Evolutionary conservation across 495 filamentous ascomycete genomes (phyloP).

Genomic region (Penicillium nucicola): DNA sequence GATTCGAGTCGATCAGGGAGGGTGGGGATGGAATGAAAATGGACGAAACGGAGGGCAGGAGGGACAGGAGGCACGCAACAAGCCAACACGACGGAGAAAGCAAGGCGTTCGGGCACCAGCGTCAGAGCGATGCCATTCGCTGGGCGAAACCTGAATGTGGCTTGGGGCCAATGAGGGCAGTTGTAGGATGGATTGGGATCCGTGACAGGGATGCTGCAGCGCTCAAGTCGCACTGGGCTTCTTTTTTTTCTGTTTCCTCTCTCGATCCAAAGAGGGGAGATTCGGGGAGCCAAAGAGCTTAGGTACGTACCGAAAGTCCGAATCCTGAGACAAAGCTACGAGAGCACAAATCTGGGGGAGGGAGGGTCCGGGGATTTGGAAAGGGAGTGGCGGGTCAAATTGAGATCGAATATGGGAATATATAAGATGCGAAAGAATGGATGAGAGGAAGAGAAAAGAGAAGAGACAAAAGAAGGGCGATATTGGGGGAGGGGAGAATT

Average conservation of each 20-base stretch:
- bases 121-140: constrained; percentile 31
- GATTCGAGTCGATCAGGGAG: constrained; percentile 29
- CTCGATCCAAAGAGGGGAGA: background rate
- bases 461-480: background rate
- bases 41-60: constrained; percentile 21
- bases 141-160: constrained; percentile 29
- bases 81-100: constrained; percentile 32
- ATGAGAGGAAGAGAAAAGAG: no score
- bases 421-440: background rate
- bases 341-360: background rate
- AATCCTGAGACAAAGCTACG: background rate
- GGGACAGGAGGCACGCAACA: constrained; percentile 15
- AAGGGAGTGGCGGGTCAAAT: background rate
- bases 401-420: background rate
- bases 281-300: background rate
- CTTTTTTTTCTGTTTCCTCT: background rate
- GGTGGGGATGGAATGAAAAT: constrained; percentile 27
- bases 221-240: constrained; percentile 26
- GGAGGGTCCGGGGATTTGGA: background rate
- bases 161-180: constrained; percentile 32
- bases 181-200: constrained; percentile 31
- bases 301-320: background rate
- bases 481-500: background rate
- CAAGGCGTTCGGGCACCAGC: constrained; percentile 44
- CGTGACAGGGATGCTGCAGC: constrained; percentile 42